Conservation (phyloP, 306 rosid genomes). For the Hippophae tibetana region DNA sequence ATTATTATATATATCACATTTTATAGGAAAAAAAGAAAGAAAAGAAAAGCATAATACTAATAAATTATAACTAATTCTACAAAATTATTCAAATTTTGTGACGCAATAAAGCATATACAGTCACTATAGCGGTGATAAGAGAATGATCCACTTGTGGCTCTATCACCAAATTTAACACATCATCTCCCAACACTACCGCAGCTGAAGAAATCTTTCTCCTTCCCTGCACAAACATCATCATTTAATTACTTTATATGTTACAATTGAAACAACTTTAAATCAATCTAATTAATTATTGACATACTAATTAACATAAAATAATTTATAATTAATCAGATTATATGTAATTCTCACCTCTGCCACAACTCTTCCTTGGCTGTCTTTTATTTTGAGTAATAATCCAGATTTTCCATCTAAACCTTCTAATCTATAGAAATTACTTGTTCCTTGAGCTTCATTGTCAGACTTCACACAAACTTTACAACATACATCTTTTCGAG, state of each 20-base stretch:
- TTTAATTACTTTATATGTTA: too few relatives aligned
- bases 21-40: too few relatives aligned
- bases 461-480: conserved; percentile 42
- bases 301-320: neutral
- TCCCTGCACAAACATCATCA: conserved; percentile 34
- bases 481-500: conserved; percentile 41
- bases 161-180: conserved; percentile 27
- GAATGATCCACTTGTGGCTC: conserved; percentile 27
- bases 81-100: conserved; percentile 1
- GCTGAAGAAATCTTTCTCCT: conserved; percentile 27
- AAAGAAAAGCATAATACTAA: neutral
- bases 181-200: conserved; percentile 24
- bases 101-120: conserved; percentile 23
- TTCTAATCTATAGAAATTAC: conserved; percentile 27
- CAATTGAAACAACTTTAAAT: neutral
- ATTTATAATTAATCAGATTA: too few relatives aligned
- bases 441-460: conserved; percentile 4
- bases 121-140: conserved; percentile 30
- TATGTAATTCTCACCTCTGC: conserved; percentile 49
- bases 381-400: conserved; percentile 31
- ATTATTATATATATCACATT: too few relatives aligned
- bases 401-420: conserved; percentile 30
- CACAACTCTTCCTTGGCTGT: conserved; percentile 34
- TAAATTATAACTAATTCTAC: neutral
- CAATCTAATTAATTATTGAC: too few relatives aligned